Conservation (phyloP, 257 asterid species). For the Solanum bulbocastanum region DNA sequence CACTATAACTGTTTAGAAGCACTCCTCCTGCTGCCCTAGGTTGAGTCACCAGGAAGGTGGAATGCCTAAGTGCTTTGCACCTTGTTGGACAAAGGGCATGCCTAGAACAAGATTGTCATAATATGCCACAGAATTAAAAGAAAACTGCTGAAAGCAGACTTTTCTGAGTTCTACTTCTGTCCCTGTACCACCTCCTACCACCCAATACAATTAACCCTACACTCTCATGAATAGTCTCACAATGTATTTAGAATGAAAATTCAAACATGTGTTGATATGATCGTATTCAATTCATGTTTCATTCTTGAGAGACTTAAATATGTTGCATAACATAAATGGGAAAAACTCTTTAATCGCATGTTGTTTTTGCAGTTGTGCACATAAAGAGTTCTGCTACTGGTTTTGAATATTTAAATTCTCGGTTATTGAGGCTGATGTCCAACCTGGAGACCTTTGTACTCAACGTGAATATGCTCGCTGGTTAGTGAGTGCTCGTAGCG, state of each 20-base stretch:
- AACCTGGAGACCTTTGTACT: constrained; percentile 88
- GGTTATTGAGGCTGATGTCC: constrained; percentile 87
- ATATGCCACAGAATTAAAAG: neutral
- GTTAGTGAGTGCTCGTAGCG: constrained; percentile 84
- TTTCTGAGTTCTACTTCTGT: neutral
- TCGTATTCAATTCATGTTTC: neutral
- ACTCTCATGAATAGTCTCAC: neutral
- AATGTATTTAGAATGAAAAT: neutral
- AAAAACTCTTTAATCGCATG: neutral
- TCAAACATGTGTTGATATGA: neutral
- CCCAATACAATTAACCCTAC: neutral
- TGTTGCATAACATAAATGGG: neutral
- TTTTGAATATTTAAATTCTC: constrained; percentile 9
- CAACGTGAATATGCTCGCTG: constrained; percentile 96
- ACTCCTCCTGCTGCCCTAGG: neutral
- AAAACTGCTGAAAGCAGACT: neutral
- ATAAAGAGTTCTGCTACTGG: constrained; percentile 30
- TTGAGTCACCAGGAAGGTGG: neutral
- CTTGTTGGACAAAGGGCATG: neutral
- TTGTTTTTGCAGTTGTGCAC: neutral
- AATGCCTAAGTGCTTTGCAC: neutral
- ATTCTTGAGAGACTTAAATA: neutral
- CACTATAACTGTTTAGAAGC: neutral
- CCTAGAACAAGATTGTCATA: neutral
- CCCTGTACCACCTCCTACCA: neutral